These are phyloP conservation scores for Sugiyamaella sp. DNA, from an alignment of 1,139 yeast genomes.

Conservation along the genomic window DNA sequence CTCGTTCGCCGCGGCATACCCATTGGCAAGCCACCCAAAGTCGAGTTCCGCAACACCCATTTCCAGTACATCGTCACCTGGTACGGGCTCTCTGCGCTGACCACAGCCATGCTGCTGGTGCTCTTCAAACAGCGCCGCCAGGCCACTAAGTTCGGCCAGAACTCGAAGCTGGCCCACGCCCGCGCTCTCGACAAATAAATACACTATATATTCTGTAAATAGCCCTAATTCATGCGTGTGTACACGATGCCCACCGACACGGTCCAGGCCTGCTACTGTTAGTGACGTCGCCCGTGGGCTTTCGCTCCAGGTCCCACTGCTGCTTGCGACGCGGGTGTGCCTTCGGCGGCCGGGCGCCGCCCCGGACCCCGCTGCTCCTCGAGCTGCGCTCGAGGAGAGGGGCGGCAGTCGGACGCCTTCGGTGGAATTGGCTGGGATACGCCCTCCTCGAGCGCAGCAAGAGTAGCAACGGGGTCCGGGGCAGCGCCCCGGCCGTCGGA, in stretches of 20 bases:
- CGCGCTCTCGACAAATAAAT: slow-evolving; percentile 15
- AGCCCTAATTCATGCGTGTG: slow-evolving; percentile 24
- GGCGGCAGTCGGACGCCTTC: too few relatives aligned
- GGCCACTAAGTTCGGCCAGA: slow-evolving; percentile 23
- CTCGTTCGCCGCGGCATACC: slow-evolving; percentile 81
- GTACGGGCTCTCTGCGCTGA: slow-evolving; percentile 82
- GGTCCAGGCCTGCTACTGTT: slow-evolving; percentile 53
- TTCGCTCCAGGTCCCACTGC: too few relatives aligned
- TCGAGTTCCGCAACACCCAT: slow-evolving; percentile 85
- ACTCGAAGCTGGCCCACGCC: slow-evolving; percentile 38
- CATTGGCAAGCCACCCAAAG: slow-evolving; percentile 75
- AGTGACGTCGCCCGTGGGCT: neutral
- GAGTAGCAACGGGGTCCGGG: slow-evolving; percentile 4
- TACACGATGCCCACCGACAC: slow-evolving; percentile 72
- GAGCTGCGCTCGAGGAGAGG: neutral
- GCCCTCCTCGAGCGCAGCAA: too few relatives aligned
- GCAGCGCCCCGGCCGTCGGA: slow-evolving; percentile 17
- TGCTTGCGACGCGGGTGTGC: too few relatives aligned
- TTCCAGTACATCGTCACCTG: slow-evolving; percentile 91
- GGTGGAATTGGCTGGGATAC: too few relatives aligned
- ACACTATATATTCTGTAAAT: slow-evolving; percentile 11
- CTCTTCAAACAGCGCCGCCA: slow-evolving; percentile 47
- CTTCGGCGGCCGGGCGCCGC: slow-evolving; percentile 1
- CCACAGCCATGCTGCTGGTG: slow-evolving; percentile 63
- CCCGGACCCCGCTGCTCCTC: slow-evolving; percentile 4